These are phyloP conservation scores for Conticribra weissflogii DNA, from an alignment of 108 stramenopile species.

Conservation along the genomic window DNA sequence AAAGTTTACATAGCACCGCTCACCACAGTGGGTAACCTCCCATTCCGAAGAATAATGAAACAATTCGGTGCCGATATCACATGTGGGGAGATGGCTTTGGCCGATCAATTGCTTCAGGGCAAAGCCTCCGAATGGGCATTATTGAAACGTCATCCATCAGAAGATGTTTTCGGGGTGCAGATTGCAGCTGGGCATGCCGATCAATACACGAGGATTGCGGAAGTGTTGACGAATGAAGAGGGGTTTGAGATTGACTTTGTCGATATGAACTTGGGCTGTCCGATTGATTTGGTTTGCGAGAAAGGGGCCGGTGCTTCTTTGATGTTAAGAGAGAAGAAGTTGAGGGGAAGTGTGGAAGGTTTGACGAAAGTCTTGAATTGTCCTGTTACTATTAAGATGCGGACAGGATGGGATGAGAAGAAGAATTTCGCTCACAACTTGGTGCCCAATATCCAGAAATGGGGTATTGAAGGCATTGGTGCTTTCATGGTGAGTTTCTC, in stretches of 20 bases:
- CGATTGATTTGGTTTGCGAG: constrained; percentile 94
- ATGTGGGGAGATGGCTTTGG: constrained; percentile 98
- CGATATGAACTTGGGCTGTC: constrained; percentile 98
- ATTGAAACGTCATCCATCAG: constrained; percentile 88
- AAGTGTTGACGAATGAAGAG: constrained; percentile 73
- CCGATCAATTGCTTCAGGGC: constrained; percentile 83
- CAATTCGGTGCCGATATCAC: constrained; percentile 97
- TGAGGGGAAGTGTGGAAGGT: constrained; percentile 78
- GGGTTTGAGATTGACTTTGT: constrained; percentile 91
- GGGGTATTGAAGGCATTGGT: constrained; percentile 69
- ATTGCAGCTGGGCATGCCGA: constrained; percentile 92
- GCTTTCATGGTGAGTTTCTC: constrained; percentile 72
- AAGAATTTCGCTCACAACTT: constrained; percentile 90
- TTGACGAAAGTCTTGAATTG: constrained; percentile 74
- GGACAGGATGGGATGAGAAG: constrained; percentile 94
- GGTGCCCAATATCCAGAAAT: constrained; percentile 81
- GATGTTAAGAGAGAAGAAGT: constrained; percentile 84
- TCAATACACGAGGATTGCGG: constrained; percentile 76
- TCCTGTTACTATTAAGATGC: constrained; percentile 96
- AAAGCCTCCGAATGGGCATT: constrained; percentile 94
- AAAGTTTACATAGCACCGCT: constrained; percentile 99
- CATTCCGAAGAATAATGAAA: constrained; percentile 97
- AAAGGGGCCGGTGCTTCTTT: constrained; percentile 91
- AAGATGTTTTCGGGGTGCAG: constrained; percentile 98
- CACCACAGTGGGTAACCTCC: constrained; percentile 98